phyloP scores from a whole-genome alignment of 768 basidiomycete species.

The Mycena capillaripes region DNA sequence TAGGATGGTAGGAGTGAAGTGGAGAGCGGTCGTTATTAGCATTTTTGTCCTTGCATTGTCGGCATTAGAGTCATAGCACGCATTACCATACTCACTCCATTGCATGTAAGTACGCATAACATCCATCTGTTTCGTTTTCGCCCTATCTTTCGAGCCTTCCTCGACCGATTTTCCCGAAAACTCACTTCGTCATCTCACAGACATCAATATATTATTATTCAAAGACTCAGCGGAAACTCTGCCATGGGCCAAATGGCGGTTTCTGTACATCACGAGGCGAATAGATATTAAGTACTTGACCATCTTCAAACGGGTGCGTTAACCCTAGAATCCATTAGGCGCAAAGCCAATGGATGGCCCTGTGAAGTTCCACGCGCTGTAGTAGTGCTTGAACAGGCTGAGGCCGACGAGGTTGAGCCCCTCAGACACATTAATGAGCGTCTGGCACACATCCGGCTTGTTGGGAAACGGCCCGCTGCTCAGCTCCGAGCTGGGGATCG shows the following conservation, averaged over 20 bases:
- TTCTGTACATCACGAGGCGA: too few species aligned
- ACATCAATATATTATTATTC: too few species aligned
- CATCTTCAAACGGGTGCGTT: background rate
- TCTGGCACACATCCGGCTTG: conserved; percentile 51
- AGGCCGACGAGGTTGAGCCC: conserved; percentile 47
- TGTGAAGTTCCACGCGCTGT: conserved; percentile 43
- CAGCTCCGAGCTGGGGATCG: conserved; percentile 52
- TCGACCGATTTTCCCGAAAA: too few species aligned
- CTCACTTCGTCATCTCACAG: too few species aligned
- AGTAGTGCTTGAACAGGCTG: conserved; percentile 54
- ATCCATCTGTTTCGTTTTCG: background rate
- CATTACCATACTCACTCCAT: conserved; percentile 14
- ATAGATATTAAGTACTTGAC: too few species aligned
- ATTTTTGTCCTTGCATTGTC: conserved; percentile 23
- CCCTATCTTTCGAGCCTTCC: background rate
- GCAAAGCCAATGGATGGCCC: conserved; percentile 49
- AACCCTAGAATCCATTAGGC: conserved; percentile 26
- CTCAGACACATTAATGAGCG: conserved; percentile 52
- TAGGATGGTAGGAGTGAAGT: too few species aligned
- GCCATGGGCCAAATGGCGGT: too few species aligned
- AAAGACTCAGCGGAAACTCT: too few species aligned
- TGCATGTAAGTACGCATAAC: conserved; percentile 21
- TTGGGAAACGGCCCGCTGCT: conserved; percentile 52
- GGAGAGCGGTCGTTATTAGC: background rate
- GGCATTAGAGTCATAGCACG: conserved; percentile 15